These are phyloP conservation scores for Pichia pseudocactophila DNA, from an alignment of 805 yeast genomes.

Conservation along the genomic window DNA sequence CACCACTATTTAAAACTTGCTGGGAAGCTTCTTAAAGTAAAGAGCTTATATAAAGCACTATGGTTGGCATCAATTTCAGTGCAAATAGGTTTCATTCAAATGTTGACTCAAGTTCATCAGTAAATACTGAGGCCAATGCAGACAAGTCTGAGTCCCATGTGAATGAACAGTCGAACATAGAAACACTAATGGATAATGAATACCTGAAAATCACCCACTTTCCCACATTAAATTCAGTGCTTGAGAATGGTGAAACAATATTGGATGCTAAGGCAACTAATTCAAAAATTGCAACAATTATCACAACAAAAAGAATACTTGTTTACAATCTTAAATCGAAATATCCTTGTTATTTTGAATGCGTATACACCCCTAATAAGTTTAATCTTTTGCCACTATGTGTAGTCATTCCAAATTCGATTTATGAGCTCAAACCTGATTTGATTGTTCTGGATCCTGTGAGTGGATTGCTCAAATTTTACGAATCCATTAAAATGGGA, in stretches of 20 bases:
- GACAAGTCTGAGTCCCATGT: no score
- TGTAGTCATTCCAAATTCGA: constrained; percentile 50
- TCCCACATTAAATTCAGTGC: constrained; percentile 37
- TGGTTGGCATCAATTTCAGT: constrained; percentile 3
- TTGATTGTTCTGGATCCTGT: constrained; percentile 53
- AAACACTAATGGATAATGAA: background rate
- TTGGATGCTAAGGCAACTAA: constrained; percentile 20
- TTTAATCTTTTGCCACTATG: constrained; percentile 40
- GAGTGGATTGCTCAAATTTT: constrained; percentile 54
- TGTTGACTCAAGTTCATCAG: no score
- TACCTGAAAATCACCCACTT: background rate
- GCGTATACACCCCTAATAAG: constrained; percentile 31
- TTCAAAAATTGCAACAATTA: constrained; percentile 21
- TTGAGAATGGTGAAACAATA: constrained; percentile 23
- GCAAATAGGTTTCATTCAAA: constrained; percentile 5
- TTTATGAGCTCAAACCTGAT: constrained; percentile 51
- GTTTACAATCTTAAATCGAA: constrained; percentile 64
- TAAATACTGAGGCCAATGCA: no score
- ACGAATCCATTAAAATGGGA: constrained; percentile 66
- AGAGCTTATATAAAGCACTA: no score
- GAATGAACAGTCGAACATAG: background rate
- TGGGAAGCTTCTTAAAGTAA: no score
- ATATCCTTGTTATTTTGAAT: constrained; percentile 54
- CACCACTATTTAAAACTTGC: no score
- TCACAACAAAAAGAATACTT: constrained; percentile 42